Evolutionary conservation across 768 basidiomycete genomes (phyloP), one percentile per base, ranked within the genome.

Genomic region (Mycena haematopus): DNA sequence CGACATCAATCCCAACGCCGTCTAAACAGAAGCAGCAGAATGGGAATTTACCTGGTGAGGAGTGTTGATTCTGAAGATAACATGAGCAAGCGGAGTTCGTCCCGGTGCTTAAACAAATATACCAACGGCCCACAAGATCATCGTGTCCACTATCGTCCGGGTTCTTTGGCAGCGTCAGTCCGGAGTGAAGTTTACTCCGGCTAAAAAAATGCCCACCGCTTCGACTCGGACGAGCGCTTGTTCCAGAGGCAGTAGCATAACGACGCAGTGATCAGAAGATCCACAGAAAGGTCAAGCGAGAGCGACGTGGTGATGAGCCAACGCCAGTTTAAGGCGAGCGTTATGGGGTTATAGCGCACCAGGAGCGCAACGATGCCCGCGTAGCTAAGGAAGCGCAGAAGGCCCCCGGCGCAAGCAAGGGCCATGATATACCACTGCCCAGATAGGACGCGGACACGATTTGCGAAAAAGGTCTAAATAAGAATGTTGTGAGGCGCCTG

Each of bases 401-500:
- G 35, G 0, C 25, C 36, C 7, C 54, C n/a, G 13, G 38, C 2
- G 29, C 35, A 54, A 7, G 52, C 59, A 19, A 60, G 27, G 1
- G 36, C 46, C 52, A 54, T 60, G 45, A 40, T 27, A 44, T 60
- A 47, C 58, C 31, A 52, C 6, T 24, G 29, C 11, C 58, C 58
- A 0, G 59, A 60, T 2, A 60, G 42, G 3, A 49, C 33, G 11
- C 59, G 52, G 4, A 60, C 45, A 7, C 59, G 52, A 33, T 60
- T 60, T 7, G 52, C 59, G 10, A 60, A 60, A 31, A 60, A 60
- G 25, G 22, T 29, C 59, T 60, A n/a, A n/a, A n/a, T n/a, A n/a
- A n/a, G n/a, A n/a, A 35, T 2, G 5, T n/a, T 29, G 13, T 15
- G 24, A 8, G 21, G 10, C 8, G 31, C 14, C 7, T 1, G 22